A percentile compares a stretch with the other conserved stretches of the same genome.
Evolutionary conservation across 2,329 filamentous ascomycete genomes (phyloP).

Genomic region (Hypocreales sp.): DNA sequence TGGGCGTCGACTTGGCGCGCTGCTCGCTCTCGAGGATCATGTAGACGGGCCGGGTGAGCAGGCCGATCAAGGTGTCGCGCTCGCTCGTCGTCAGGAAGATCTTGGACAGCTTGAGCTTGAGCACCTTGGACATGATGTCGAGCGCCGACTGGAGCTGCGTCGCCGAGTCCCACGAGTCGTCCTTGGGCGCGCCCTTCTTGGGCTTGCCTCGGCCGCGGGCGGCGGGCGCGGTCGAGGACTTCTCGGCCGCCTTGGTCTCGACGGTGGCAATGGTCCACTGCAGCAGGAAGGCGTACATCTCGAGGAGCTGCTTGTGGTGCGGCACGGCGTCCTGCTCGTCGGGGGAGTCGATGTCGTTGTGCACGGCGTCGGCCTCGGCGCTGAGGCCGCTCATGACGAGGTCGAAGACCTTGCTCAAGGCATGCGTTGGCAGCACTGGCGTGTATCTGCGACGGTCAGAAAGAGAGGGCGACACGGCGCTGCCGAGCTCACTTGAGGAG

Average conservation of each 20-base stretch:
- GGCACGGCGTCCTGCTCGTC: constrained; percentile 80
- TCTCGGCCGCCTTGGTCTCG: constrained; percentile 85
- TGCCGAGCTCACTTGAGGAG: constrained; percentile 67
- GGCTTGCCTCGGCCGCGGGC: constrained; percentile 59
- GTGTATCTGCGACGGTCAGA: constrained; percentile 49
- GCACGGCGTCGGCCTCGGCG: constrained; percentile 69
- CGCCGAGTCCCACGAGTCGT: constrained; percentile 77
- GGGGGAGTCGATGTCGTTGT: constrained; percentile 67
- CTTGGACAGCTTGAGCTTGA: constrained; percentile 80
- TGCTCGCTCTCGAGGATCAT: constrained; percentile 89
- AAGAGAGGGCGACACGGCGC: not conserved
- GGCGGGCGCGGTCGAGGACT: constrained; percentile 53
- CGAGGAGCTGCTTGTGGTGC: constrained; percentile 81
- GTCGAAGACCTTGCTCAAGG: constrained; percentile 86
- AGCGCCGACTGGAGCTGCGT: constrained; percentile 76
- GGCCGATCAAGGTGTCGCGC: constrained; percentile 81
- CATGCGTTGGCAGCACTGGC: constrained; percentile 61
- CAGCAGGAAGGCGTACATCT: constrained; percentile 85
- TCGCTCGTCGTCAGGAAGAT: constrained; percentile 96
- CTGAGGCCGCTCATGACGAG: constrained; percentile 74
- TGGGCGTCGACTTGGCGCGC: constrained; percentile 72
- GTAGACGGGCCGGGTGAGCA: constrained; percentile 88
- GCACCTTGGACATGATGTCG: constrained; percentile 88
- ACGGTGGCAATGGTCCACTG: constrained; percentile 95
- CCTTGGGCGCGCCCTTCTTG: constrained; percentile 65